Evolutionary conservation across 2,329 filamentous ascomycete genomes (phyloP), one percentile per base, ranked within the genome.

Genomic region (Cercospora canescens): DNA sequence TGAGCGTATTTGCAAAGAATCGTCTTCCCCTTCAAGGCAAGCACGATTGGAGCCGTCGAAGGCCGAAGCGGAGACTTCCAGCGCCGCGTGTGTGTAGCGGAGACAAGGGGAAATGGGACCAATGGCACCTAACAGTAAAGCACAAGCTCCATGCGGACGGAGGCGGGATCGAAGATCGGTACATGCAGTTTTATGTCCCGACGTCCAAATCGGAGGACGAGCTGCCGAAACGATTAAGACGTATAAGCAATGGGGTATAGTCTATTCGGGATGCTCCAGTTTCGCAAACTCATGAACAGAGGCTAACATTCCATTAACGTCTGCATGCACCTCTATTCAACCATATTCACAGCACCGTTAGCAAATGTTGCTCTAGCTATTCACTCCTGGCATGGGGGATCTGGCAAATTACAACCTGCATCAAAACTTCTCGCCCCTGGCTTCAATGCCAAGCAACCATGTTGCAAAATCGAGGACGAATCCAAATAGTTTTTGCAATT

Each of bases 1-100:
- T 66, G 18, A 69, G 52, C 16, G 63, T 41, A 45, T 67, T 67
- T 9, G 64, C 55, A 52, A 70, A 70, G 41, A 66, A 71, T 12
- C 58, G 39, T 60, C 63, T 59, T 52, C 70, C 68, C 66, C n/a
- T n/a, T n/a, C n/a, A n/a, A 41, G 39, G 39, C 39, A 18, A 21
- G 39, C 39, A 41, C 39, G 39, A 11, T 41, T 41, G 8, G 9
- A 41, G 39, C n/a, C 39, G 39, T 21, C 2, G 39, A 41, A 41
- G 39, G 21, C 39, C 39, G n/a, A 41, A 41, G 39, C n/a, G 21
- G 39, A 41, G 39, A 41, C 39, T 41, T 41, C 39, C n/a, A 9
- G 9, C n/a, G 37, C 8, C n/a, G 37, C 37, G 37, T 41, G 37
- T 41, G 18, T 41, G 37, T n/a, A 41, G 37, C 37, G 37, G n/a